A percentile compares a stretch with the other conserved stretches of the same genome.
These are phyloP conservation scores for Suillus paluster DNA, from an alignment of 768 basidiomycete genomes.

Conservation along the genomic window DNA sequence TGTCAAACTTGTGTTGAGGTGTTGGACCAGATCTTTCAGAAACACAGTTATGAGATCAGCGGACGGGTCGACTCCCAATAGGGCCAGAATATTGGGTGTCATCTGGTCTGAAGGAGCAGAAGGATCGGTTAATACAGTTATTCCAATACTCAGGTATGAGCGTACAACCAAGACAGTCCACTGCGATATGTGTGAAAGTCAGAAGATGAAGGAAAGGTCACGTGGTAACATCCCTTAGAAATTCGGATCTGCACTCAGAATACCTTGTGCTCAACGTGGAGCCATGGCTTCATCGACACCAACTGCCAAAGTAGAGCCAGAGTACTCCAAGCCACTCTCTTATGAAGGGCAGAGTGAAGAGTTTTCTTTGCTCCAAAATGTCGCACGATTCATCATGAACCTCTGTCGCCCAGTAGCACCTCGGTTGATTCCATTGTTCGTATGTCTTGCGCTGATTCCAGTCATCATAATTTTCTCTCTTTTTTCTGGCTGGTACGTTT, in stretches of 20 bases:
- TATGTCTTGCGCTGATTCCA: conserved; percentile 67
- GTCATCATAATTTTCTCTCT: conserved; percentile 62
- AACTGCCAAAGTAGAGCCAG: conserved; percentile 9
- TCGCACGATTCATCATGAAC: conserved; percentile 27
- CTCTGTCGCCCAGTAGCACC: conserved; percentile 58
- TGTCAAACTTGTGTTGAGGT: conserved; percentile 17
- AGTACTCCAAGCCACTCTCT: conserved; percentile 3
- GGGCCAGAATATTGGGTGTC: conserved; percentile 29
- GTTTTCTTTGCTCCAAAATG: neutral
- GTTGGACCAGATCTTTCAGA: conserved; percentile 37
- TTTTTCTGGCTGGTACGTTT: conserved; percentile 74
- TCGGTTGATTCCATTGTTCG: conserved; percentile 65
- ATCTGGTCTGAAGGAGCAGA: conserved; percentile 11
- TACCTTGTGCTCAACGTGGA: neutral
- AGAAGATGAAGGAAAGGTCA: neutral
- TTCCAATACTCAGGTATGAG: neutral
- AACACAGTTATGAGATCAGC: conserved; percentile 49
- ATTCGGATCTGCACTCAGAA: neutral
- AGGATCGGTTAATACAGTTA: neutral
- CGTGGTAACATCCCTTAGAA: neutral
- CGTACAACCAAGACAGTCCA: neutral
- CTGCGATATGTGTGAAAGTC: too few species aligned
- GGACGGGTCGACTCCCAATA: conserved; percentile 58
- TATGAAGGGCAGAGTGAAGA: neutral
- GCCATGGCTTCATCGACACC: conserved; percentile 9